Evolutionary conservation across 2,329 filamentous ascomycete genomes (phyloP).

Genomic region (Diaporthe capsici): DNA sequence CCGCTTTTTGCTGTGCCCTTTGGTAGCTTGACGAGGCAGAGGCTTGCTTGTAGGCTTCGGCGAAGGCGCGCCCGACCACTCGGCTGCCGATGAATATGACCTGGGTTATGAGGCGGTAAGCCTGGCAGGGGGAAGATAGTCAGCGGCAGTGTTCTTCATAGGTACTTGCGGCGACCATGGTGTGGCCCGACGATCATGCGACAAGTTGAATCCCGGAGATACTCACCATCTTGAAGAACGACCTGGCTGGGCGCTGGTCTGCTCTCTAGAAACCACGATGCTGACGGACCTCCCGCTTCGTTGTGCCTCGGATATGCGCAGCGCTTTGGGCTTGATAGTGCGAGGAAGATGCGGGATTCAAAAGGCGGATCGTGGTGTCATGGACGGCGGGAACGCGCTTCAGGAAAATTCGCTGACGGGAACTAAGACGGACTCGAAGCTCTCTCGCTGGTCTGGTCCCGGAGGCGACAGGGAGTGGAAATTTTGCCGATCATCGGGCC

Average conservation of each 20-base stretch:
- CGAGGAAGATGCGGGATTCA: background rate
- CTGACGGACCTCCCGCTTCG: background rate
- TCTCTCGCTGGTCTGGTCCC: conserved; percentile 14
- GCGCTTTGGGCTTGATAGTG: background rate
- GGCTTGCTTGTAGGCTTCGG: conserved; percentile 96
- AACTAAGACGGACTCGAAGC: conserved; percentile 29
- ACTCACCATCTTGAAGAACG: conserved; percentile 31
- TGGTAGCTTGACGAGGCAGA: conserved; percentile 88
- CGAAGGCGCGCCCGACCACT: conserved; percentile 92
- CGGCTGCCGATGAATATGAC: conserved; percentile 92
- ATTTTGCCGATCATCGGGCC: conserved; percentile 42
- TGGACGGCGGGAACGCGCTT: conserved; percentile 9
- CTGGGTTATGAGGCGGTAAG: conserved; percentile 94
- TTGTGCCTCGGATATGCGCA: background rate
- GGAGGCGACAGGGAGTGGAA: conserved; percentile 36
- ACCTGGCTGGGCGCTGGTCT: conserved; percentile 10
- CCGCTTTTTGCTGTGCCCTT: conserved; percentile 76
- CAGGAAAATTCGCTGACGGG: conserved; percentile 33
- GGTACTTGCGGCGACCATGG: background rate
- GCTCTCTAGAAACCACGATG: background rate
- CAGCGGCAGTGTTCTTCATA: conserved; percentile 1
- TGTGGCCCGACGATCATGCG: background rate
- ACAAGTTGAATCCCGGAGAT: background rate
- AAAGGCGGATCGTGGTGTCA: conserved; percentile 22
- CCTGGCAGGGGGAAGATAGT: conserved; percentile 64